These are phyloP conservation scores for Buddleja alternifolia DNA, from an alignment of 257 asterid genomes.

Conservation along the genomic window DNA sequence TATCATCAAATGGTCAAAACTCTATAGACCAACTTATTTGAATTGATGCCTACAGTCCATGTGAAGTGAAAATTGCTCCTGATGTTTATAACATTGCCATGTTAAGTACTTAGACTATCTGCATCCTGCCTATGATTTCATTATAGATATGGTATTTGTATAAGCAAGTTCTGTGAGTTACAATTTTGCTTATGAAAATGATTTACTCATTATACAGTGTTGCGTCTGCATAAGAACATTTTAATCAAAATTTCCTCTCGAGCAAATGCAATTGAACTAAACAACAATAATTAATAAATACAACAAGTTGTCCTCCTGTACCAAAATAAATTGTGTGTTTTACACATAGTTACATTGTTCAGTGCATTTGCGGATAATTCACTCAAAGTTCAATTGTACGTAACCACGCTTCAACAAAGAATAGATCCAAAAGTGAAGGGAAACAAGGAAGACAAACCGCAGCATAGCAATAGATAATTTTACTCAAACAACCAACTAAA, in stretches of 20 bases:
- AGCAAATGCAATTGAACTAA: slow-evolving; percentile 4
- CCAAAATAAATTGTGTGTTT: not conserved
- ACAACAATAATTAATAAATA: not conserved
- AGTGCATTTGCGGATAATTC: not conserved
- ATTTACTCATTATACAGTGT: not conserved
- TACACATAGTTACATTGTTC: not conserved
- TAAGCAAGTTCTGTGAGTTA: not conserved
- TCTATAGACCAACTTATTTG: not conserved
- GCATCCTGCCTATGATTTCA: not conserved
- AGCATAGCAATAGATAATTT: too few species aligned
- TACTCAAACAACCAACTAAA: too few species aligned
- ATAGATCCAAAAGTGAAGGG: slow-evolving; percentile 1
- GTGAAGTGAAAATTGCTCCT: slow-evolving; percentile 14
- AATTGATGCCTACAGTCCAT: slow-evolving; percentile 20
- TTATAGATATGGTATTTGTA: too few species aligned
- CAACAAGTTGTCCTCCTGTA: not conserved
- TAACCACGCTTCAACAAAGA: not conserved
- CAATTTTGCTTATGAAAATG: not conserved
- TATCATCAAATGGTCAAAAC: not conserved
- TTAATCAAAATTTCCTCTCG: not conserved
- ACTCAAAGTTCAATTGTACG: not conserved
- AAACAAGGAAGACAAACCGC: too few species aligned
- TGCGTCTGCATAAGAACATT: not conserved
- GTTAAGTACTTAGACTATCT: not conserved
- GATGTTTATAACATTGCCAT: not conserved